These are phyloP conservation scores for Pythium apleroticum DNA, from an alignment of 352 stramenopile genomes.

Conservation along the genomic window DNA sequence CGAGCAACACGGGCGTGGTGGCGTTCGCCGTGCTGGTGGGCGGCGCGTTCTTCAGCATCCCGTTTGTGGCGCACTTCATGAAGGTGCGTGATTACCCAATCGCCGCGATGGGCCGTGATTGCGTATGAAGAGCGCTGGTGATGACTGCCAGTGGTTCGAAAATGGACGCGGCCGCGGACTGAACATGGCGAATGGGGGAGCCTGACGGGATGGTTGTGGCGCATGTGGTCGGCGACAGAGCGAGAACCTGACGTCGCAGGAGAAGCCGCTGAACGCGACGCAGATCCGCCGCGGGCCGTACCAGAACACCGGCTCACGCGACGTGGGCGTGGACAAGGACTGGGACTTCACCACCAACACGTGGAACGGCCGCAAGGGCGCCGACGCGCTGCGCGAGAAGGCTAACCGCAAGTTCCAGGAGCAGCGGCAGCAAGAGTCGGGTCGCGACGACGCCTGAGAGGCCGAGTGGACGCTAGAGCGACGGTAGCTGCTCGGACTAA, in stretches of 20 bases:
- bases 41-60: slow-evolving; percentile 71
- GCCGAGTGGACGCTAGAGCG: not conserved
- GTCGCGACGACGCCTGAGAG: not conserved
- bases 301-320: slow-evolving; percentile 75
- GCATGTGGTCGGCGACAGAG: slow-evolving; percentile 28
- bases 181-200: not conserved
- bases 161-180: not conserved
- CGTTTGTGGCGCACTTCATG: slow-evolving; percentile 63
- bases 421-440: not conserved
- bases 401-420: slow-evolving; percentile 17
- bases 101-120: slow-evolving; percentile 2
- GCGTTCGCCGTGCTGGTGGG: slow-evolving; percentile 48
- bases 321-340: slow-evolving; percentile 79
- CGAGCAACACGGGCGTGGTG: slow-evolving; percentile 42
- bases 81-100: slow-evolving; percentile 41
- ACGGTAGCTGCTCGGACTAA: not conserved
- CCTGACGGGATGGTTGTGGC: not conserved
- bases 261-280: slow-evolving; percentile 61
- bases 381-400: slow-evolving; percentile 30
- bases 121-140: not conserved
- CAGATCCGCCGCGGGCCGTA: slow-evolving; percentile 82
- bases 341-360: slow-evolving; percentile 77
- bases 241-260: slow-evolving; percentile 58
- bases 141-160: not conserved
- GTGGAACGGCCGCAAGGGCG: slow-evolving; percentile 51